Conservation (phyloP, 768 basidiomycete species). For the Porpolomopsis calyptriformis region DNA sequence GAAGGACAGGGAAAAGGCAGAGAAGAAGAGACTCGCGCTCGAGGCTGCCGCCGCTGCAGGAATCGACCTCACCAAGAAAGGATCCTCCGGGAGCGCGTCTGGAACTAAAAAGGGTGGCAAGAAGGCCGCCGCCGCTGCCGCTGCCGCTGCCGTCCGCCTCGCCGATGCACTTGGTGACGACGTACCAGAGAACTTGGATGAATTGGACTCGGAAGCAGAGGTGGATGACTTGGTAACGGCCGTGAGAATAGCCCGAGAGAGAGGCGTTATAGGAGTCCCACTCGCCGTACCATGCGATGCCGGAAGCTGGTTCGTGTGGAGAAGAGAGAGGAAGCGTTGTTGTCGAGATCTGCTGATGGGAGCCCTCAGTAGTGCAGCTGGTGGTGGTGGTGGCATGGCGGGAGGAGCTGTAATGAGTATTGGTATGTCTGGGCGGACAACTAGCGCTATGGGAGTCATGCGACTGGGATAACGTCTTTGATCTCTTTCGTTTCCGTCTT, state of each 20-base stretch:
- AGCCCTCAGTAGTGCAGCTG: conserved; percentile 32
- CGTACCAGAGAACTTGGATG: conserved; percentile 58
- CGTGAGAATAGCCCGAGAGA: conserved; percentile 44
- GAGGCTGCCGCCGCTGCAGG: conserved; percentile 57
- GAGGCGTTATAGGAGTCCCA: conserved; percentile 51
- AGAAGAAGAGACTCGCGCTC: conserved; percentile 65
- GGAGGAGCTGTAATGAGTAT: neutral
- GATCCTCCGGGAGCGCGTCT: conserved; percentile 33
- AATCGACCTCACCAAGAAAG: conserved; percentile 26
- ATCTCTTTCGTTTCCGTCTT: too few species aligned
- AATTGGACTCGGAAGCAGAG: conserved; percentile 79
- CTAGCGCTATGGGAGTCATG: neutral
- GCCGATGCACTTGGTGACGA: conserved; percentile 47
- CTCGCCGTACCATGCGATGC: conserved; percentile 66
- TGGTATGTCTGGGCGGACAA: neutral
- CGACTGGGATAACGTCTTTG: neutral
- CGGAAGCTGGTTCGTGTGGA: conserved; percentile 71
- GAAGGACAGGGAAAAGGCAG: conserved; percentile 67
- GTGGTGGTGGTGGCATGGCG: neutral
- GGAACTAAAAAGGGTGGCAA: conserved; percentile 42
- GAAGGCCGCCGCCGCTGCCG: conserved; percentile 36
- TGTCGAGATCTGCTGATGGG: conserved; percentile 50
- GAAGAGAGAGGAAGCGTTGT: conserved; percentile 54
- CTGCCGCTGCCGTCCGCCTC: conserved; percentile 38
- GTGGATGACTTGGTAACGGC: conserved; percentile 62